Evolutionary conservation across 208 protist genomes (phyloP), one percentile per base, ranked within the genome.

Genomic region (Trypanosoma vivax): DNA sequence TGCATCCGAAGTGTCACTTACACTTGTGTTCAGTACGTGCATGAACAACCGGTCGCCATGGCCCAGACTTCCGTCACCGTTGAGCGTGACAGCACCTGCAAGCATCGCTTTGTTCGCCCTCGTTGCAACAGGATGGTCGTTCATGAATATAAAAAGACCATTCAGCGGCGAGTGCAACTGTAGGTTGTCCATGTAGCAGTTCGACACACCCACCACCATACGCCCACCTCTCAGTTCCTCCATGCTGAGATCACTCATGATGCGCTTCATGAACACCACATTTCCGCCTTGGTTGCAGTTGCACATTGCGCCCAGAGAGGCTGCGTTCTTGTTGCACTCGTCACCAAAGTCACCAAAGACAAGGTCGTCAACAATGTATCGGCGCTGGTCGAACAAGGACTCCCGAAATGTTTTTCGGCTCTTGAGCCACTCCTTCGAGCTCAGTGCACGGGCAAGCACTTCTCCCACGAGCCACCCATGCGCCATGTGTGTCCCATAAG

Each of bases 281-380:
- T 50, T 56, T 23, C 67, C 60, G 14, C 67, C 60, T 51, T 69
- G 67, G 34, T 74, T 84, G 55, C 73, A 84, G 6, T 21, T 5
- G 57, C 73, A 84, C 42, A 64, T 50, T 1, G 65, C 70, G 11
- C 65, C 72, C 16, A 70, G 54, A 18, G 34, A 5, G 0, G 3
- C 47, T 9, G 29, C 16, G 0, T 19, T 10, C 29, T 10, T 30
- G 6, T 5, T 19, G 29, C 47, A 52, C 7, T 14, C 23, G 23
- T 30, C 47, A 19, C 47, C 47, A 52, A 38, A 52, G 16, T 52
- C 47, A 21, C 47, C 47, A 19, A 52, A 24, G 16, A 43, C 39
- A 19, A 43, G 9, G n/a, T 43, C 39, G n/a, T 43, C n/a, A 18
- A 43, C 5, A 18, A 43, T 19, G 39, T 43, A 43, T 11, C 39